Conservation (phyloP, 768 basidiomycete genomes). For the Trametes gibbosa region DNA sequence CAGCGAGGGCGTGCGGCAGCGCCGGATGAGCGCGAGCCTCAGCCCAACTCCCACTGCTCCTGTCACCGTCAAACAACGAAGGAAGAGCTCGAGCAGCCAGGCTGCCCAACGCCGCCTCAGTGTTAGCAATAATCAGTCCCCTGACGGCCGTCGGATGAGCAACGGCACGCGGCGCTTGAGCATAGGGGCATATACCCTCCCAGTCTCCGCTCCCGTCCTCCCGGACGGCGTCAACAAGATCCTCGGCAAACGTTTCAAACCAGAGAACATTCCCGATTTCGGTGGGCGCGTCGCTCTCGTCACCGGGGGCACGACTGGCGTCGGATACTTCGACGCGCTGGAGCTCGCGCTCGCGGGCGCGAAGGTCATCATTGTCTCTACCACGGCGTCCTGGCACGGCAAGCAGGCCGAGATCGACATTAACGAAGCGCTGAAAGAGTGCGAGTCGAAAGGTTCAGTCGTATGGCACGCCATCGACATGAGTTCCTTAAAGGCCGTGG, state of each 20-base stretch:
- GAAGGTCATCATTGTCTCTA: constrained; percentile 29
- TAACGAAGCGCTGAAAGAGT: constrained; percentile 24
- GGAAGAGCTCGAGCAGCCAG: constrained; percentile 7
- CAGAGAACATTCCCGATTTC: constrained; percentile 27
- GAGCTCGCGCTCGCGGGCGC: constrained; percentile 26
- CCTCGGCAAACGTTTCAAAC: constrained; percentile 22
- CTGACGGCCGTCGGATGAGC: neutral
- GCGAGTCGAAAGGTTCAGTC: constrained; percentile 22
- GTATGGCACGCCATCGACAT: constrained; percentile 25
- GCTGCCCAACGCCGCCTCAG: constrained; percentile 5
- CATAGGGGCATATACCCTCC: constrained; percentile 9
- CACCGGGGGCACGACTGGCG: constrained; percentile 26
- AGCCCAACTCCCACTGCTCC: neutral
- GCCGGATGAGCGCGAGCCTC: constrained; percentile 8
- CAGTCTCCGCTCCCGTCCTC: neutral
- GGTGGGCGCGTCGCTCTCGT: constrained; percentile 27
- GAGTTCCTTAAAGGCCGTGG: constrained; percentile 21
- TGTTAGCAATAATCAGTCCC: neutral
- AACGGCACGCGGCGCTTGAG: neutral
- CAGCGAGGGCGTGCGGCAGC: neutral
- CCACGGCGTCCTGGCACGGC: constrained; percentile 25
- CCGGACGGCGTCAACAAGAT: constrained; percentile 8
- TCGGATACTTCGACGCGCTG: constrained; percentile 32
- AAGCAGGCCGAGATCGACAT: constrained; percentile 26
- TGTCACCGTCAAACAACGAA: neutral